Evolutionary conservation across 2,329 filamentous ascomycete species (phyloP), one percentile per base, ranked within the genome.

Genomic region (Aspergillus floridensis): DNA sequence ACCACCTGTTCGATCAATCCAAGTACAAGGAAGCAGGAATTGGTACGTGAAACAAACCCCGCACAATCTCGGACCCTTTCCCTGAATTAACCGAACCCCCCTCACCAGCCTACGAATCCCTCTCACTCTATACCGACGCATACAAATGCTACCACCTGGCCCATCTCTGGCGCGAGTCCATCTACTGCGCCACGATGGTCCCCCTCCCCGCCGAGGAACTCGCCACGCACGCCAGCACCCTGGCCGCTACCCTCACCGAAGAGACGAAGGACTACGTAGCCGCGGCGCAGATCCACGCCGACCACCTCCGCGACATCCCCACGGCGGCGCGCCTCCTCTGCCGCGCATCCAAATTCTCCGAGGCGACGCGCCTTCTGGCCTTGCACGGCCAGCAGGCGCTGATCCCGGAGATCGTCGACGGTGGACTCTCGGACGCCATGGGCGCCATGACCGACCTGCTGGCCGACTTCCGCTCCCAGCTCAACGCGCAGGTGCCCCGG

Each of bases 81-180:
- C 11, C 19, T 53, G 24, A n/a, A 32, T 31, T 44, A 53, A n/a
- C 32, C 31, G 35, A 35, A 54, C 19, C 35, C 63, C 16, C 26
- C 22, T 46, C 3, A 12, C 31, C 56, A 66, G 90, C 92, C 3
- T 96, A 96, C 75, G 95, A 98, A 73, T 96, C 89, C 21, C 86
- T 99, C 10, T 79, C 81, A 12, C 86, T 93, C 72, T 91, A 90
- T 70, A 72, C 79, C 21, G 84, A 88, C 44, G 93, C 95, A 10
- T 92, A 89, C 61, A 85, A 87, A 68, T 91, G 90, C 72, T 99
- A 97, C 77, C 88, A 91, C 61, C 86, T 89, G 1, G 91, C 91
- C 1, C 90, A 92, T 44, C 84, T 90, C 76, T 99, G 95, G 95
- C 91, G 91, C 55, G 93, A 99, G 75, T 91, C 91, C 24, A 86